Base-by-base conservation (phyloP, 768 basidiomycete species). In the Hemileccinum rubropunctum region DNA sequence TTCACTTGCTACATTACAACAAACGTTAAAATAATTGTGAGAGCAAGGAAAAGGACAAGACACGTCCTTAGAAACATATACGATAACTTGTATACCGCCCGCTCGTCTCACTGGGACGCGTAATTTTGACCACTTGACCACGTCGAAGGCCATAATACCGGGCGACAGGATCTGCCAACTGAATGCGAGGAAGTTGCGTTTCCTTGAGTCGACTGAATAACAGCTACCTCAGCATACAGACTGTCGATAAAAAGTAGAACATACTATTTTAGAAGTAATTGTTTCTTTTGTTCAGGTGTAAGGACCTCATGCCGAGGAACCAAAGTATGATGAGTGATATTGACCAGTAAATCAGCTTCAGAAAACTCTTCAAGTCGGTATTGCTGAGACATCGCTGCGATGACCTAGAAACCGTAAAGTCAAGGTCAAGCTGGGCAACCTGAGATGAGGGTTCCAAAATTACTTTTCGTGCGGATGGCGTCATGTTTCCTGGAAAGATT, bases 81-180 rank as follows among this genome's bases (percentile, higher is more conserved):
- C 91, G 87, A 75, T 93, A 93, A 64, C 90, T 92, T 45, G 91
- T 88, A 60, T 93, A 95, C 52, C 91, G 83, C 44, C 95, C 95
- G 55, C 88, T 91, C 15, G 97, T 99, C 76, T 98, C 97, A 71
- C 91, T 94, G 23, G 94, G 91, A 61, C 97, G 77, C 52, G 89
- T 98, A 61, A 99, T 98, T 76, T 97, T 98, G 70, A 99, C 97
- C 41, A 99, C 97, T 68, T 95, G 92, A 23, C 95, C 95, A 43
- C 97, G 82, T 60, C 84, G 81, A 50, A 99, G 81, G 45, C 97
- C 97, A 73, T 98, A 99, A 70, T 99, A 98, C 51, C 95, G 83
- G 36, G 97, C 93, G n/a, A 99, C 95, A 10, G 97, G 97, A 69
- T 99, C 97, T 23, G 87, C 84, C 37, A 97, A 71, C 71, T 98